Evolutionary conservation across 768 basidiomycete species (phyloP), one percentile per base, ranked within the genome.

Genomic region (Rhizopogon vulgaris): DNA sequence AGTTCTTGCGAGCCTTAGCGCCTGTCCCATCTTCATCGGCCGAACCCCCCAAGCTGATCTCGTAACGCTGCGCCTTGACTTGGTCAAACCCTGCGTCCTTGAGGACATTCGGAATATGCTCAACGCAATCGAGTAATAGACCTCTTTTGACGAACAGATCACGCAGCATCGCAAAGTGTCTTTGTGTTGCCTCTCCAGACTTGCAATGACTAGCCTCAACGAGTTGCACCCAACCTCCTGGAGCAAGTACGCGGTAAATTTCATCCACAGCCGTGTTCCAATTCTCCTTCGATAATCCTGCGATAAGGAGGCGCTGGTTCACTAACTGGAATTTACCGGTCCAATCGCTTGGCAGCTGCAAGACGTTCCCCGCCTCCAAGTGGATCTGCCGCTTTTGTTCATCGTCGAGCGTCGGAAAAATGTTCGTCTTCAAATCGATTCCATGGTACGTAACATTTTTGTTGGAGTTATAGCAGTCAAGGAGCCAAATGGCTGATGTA

Each of bases 141-240:
- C 30, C 43, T 32, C 30, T 46, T 46, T 46, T 46, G 8, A 32
- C 43, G 9, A 32, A 46, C 12, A 46, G 43, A 32, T 46, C 43
- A 3, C 15, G 43, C 18, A 46, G 30, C 43, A 46, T 46, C 18
- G 43, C 30, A 4, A 22, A 46, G 18, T 46, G 43, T 10, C 11
- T 32, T 32, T 15, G 43, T 18, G 43, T 46, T 15, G 14, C 43
- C 8, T 46, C 43, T 32, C 43, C 43, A 32, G 30, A 30, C 15
- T 22, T 11, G 14, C 43, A 46, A 46, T 46, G 53, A 2, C 58
- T 58, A n/a, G 34, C 42, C 42, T 72, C 69, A 28, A 64, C 52
- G n/a, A 71, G 54, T 38, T 72, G 71, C 2, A 58, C 58, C 27
- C 61, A 68, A 3, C 70, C 70, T 2, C 70, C 69, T 0, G 69